Conservation (phyloP, 768 basidiomycete genomes). For the Lentinula lateritia region DNA sequence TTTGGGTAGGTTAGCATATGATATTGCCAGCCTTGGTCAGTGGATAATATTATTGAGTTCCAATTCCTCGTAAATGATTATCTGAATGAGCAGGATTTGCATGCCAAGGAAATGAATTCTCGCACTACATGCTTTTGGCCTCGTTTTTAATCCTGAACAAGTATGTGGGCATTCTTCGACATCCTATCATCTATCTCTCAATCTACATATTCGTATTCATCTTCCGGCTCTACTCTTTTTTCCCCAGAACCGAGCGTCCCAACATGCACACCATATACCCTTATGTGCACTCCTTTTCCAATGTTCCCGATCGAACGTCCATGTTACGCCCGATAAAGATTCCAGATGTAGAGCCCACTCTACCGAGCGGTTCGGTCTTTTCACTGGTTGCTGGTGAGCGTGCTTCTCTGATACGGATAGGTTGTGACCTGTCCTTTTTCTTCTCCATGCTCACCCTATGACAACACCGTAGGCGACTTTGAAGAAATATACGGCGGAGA, state of each 20-base stretch:
- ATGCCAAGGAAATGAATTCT: conserved; percentile 94
- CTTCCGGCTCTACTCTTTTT: background rate
- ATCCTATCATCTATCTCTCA: background rate
- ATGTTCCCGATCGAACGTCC: conserved; percentile 50
- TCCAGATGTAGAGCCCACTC: conserved; percentile 78
- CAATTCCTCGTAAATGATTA: background rate
- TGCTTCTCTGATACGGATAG: background rate
- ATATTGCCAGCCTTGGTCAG: conserved; percentile 72
- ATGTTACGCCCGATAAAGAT: conserved; percentile 67
- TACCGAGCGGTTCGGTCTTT: conserved; percentile 64
- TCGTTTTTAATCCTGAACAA: conserved; percentile 86
- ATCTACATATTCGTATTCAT: no score
- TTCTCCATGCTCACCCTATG: background rate
- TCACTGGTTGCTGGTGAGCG: conserved; percentile 73
- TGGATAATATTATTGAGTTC: background rate
- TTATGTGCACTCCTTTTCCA: conserved; percentile 91
- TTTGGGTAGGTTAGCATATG: conserved; percentile 82
- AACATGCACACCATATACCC: conserved; percentile 77
- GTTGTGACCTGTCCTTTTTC: conserved; percentile 10
- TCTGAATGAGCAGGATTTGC: conserved; percentile 56
- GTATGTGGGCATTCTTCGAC: conserved; percentile 32
- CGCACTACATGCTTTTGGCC: conserved; percentile 88
- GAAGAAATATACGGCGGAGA: conserved; percentile 82
- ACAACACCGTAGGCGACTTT: conserved; percentile 59
- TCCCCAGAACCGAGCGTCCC: conserved; percentile 54